Conservation (phyloP, 495 filamentous ascomycete species). For the Xylaria cubensis region DNA sequence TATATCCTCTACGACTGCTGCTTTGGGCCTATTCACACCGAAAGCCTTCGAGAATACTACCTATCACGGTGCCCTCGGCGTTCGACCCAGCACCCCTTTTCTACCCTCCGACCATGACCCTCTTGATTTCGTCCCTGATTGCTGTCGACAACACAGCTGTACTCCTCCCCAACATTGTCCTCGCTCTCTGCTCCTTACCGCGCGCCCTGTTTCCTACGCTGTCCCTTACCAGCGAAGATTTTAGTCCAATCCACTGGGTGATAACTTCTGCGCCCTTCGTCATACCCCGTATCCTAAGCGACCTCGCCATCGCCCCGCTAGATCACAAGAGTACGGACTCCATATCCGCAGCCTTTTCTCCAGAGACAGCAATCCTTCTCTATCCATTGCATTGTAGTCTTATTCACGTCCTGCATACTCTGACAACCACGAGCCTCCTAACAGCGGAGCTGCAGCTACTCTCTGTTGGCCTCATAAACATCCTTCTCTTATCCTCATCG, state of each 20-base stretch:
- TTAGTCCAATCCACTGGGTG: slow-evolving; percentile 74
- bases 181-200: slow-evolving; percentile 81
- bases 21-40: slow-evolving; percentile 50
- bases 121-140: slow-evolving; percentile 81
- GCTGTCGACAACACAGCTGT: slow-evolving; percentile 59
- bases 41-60: slow-evolving; percentile 44
- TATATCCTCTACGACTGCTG: slow-evolving; percentile 56
- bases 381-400: slow-evolving; percentile 89
- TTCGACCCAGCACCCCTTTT: slow-evolving; percentile 93
- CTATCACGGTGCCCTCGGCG: slow-evolving; percentile 64
- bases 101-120: slow-evolving; percentile 79
- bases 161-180: slow-evolving; percentile 78
- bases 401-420: slow-evolving; percentile 71
- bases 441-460: slow-evolving; percentile 87
- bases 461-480: slow-evolving; percentile 80
- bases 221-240: slow-evolving; percentile 31
- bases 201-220: slow-evolving; percentile 69
- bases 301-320: not conserved
- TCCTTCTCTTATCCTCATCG: slow-evolving; percentile 77
- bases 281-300: slow-evolving; percentile 27
- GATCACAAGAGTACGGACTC: not conserved
- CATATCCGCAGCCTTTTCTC: slow-evolving; percentile 42
- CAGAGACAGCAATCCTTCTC: slow-evolving; percentile 71
- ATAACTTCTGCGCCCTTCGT: slow-evolving; percentile 69
- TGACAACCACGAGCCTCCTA: slow-evolving; percentile 87